phyloP scores from a whole-genome alignment of 768 basidiomycete species.

The Lactarius vividus region DNA sequence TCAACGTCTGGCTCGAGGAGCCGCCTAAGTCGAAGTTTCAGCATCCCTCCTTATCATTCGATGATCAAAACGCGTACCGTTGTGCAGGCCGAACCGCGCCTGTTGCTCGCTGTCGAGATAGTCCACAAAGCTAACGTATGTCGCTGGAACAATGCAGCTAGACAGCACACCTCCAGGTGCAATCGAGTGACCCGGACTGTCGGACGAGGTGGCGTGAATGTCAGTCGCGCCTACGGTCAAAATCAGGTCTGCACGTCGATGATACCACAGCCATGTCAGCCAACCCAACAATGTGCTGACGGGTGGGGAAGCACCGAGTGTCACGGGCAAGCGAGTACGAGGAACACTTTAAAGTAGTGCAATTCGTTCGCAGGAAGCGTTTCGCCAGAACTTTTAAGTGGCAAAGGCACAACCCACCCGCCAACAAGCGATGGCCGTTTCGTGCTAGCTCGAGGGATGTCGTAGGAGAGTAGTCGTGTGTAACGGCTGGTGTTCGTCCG shows the following conservation, averaged over 20 bases:
- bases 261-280: not conserved
- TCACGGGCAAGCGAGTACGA: constrained; percentile 60
- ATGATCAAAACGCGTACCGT: constrained; percentile 39
- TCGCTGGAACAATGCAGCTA: constrained; percentile 47
- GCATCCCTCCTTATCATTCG: constrained; percentile 6
- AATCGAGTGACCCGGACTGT: constrained; percentile 50
- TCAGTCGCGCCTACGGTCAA: constrained; percentile 57
- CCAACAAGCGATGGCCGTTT: constrained; percentile 43
- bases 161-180: constrained; percentile 49
- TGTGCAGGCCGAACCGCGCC: constrained; percentile 62
- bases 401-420: constrained; percentile 61
- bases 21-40: constrained; percentile 36
- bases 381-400: constrained; percentile 49
- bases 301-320: constrained; percentile 35
- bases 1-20: constrained; percentile 50
- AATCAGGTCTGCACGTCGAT: constrained; percentile 58
- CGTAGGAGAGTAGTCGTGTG: constrained; percentile 56
- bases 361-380: constrained; percentile 55
- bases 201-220: constrained; percentile 56
- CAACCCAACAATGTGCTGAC: not conserved
- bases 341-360: constrained; percentile 55
- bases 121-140: constrained; percentile 55
- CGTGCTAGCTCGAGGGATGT: constrained; percentile 40
- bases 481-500: constrained; percentile 47
- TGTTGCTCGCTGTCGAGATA: constrained; percentile 53